phyloP scores from a whole-genome alignment of 768 basidiomycete species.

The Mycena olivaceomarginata region DNA sequence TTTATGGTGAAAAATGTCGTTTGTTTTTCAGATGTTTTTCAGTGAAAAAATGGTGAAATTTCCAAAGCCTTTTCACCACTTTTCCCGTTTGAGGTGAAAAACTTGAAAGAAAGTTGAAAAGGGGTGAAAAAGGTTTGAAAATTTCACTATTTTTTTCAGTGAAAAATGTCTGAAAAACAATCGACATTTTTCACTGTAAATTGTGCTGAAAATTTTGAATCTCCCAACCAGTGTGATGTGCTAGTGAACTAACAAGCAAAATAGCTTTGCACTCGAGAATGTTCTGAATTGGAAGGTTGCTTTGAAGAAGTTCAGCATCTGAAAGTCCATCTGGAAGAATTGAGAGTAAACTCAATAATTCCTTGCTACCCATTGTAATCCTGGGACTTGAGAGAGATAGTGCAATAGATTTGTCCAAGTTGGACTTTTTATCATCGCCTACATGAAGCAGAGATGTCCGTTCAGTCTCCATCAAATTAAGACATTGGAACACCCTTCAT shows the following conservation, averaged over 20 bases:
- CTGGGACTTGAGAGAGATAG: neutral
- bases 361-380: neutral
- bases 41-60: too few relatives aligned
- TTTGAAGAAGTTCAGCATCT: neutral
- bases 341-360: neutral
- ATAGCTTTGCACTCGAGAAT: neutral
- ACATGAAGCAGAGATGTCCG: neutral
- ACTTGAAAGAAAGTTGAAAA: too few relatives aligned
- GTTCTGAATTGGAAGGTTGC: neutral
- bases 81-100: too few relatives aligned
- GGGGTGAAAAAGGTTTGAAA: too few relatives aligned
- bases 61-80: too few relatives aligned
- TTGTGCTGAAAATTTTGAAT: too few relatives aligned
- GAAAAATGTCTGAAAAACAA: too few relatives aligned
- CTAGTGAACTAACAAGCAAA: neutral
- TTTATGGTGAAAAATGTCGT: too few relatives aligned
- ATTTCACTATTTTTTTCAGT: too few relatives aligned
- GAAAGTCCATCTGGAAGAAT: constrained; percentile 2
- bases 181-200: too few relatives aligned
- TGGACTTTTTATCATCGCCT: neutral
- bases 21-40: too few relatives aligned
- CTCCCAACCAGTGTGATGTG: neutral
- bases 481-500: neutral
- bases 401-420: neutral
- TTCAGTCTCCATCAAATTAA: neutral